Evolutionary conservation across 2,329 filamentous ascomycete genomes (phyloP).

Genomic region (Apiospora marii): DNA sequence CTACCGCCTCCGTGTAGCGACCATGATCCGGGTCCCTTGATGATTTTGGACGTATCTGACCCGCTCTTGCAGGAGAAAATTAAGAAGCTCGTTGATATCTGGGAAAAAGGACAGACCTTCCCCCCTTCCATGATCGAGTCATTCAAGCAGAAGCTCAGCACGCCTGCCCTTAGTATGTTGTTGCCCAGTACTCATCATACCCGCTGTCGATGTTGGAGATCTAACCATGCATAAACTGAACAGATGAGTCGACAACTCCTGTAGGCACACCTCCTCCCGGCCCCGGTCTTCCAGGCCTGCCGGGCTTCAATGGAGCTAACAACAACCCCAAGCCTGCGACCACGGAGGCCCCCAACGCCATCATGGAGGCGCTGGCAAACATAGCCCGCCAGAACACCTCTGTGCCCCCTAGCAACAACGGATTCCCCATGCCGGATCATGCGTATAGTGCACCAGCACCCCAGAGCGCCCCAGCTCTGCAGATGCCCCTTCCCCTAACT

Average conservation of each 20-base stretch:
- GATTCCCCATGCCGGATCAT: constrained; percentile 53
- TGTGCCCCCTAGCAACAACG: constrained; percentile 51
- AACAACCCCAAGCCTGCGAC: constrained; percentile 40
- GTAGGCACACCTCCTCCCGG: constrained; percentile 64
- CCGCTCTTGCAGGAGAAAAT: constrained; percentile 85
- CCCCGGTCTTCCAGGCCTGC: constrained; percentile 48
- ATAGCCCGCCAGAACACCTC: constrained; percentile 78
- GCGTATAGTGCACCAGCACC: constrained; percentile 40
- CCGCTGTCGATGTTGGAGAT: background rate
- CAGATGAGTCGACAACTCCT: constrained; percentile 76
- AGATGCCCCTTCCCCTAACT: constrained; percentile 35
- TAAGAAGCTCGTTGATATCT: constrained; percentile 93
- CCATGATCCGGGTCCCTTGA: background rate
- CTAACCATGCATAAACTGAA: constrained; percentile 21
- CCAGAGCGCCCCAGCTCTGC: constrained; percentile 36
- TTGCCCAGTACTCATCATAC: constrained; percentile 35
- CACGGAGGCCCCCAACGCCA: constrained; percentile 63
- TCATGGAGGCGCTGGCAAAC: constrained; percentile 81
- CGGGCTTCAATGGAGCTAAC: constrained; percentile 48
- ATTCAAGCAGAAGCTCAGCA: constrained; percentile 82
- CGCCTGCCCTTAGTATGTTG: constrained; percentile 70
- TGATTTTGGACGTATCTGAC: constrained; percentile 44
- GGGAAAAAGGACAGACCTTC: constrained; percentile 95
- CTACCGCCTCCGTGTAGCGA: constrained; percentile 6
- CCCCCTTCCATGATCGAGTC: constrained; percentile 78